A percentile compares a stretch with the other conserved stretches of the same genome.
phyloP scores from a whole-genome alignment of 2,329 filamentous ascomycete genomes.

The Ceratocystis papillata region DNA sequence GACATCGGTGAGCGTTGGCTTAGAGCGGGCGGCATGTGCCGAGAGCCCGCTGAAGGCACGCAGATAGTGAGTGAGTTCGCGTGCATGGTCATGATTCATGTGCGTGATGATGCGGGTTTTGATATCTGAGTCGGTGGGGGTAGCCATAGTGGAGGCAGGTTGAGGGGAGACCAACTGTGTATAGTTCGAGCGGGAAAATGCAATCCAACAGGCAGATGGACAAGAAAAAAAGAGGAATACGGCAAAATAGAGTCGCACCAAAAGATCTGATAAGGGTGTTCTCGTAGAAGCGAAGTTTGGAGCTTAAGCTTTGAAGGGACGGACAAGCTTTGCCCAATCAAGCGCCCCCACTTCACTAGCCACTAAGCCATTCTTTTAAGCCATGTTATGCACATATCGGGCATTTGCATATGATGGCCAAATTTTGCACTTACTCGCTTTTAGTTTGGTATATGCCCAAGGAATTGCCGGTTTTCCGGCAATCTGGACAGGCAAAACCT shows the following conservation, averaged over 20 bases:
- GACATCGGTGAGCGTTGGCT: constrained; percentile 11
- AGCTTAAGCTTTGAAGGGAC: not conserved
- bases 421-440: too few relatives aligned
- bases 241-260: not conserved
- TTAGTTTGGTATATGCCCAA: not conserved
- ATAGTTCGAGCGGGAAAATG: too few relatives aligned
- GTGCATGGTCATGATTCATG: constrained; percentile 76
- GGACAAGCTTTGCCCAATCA: constrained; percentile 3
- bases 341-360: not conserved
- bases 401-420: not conserved
- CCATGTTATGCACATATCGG: not conserved
- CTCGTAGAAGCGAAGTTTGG: not conserved
- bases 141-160: not conserved
- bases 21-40: not conserved
- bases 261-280: constrained; percentile 8
- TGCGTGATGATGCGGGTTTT: constrained; percentile 50
- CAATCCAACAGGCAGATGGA: not conserved
- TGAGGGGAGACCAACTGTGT: not conserved
- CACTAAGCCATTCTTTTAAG: not conserved
- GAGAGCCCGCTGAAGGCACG: constrained; percentile 12
- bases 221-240: not conserved
- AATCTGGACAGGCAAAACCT: not conserved
- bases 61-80: constrained; percentile 59
- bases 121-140: constrained; percentile 28
- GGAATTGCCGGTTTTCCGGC: constrained; percentile 5